Evolutionary conservation across 2,329 filamentous ascomycete species (phyloP).

Genomic region (Pezicula carpinea): DNA sequence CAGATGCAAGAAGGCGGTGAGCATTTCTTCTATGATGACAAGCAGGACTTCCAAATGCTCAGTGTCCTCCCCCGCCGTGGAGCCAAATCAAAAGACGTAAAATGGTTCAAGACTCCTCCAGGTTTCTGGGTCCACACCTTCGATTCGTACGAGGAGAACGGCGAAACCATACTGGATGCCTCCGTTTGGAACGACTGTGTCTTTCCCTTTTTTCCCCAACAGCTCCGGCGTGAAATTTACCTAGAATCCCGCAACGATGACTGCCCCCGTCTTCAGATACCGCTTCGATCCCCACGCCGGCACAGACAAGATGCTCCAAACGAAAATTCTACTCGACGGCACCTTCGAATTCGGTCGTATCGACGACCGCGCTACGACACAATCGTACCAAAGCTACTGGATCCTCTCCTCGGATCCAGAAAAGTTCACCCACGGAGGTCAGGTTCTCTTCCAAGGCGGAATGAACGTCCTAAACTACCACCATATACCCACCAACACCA

Average conservation of each 20-base stretch:
- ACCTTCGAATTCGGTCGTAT: neutral
- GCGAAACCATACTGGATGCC: neutral
- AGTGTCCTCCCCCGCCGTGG: neutral
- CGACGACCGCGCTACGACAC: neutral
- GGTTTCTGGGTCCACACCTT: neutral
- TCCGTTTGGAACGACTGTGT: neutral
- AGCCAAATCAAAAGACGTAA: neutral
- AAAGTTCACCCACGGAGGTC: neutral
- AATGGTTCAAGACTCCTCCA: neutral
- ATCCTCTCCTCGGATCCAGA: neutral
- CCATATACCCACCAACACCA: neutral
- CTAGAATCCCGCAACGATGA: neutral
- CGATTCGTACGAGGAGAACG: neutral
- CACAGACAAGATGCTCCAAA: constrained; percentile 52
- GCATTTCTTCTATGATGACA: neutral
- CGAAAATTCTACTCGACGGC: constrained; percentile 49
- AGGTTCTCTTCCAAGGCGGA: neutral
- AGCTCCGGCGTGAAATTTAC: neutral
- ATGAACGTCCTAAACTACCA: neutral
- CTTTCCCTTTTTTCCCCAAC: neutral
- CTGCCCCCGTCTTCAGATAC: neutral
- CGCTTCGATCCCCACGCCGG: constrained; percentile 50
- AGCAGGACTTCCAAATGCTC: neutral
- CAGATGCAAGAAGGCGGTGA: neutral
- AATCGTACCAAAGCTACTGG: neutral